Evolutionary conservation across 495 filamentous ascomycete species (phyloP).

Genomic region (Penicillium coprophilum): DNA sequence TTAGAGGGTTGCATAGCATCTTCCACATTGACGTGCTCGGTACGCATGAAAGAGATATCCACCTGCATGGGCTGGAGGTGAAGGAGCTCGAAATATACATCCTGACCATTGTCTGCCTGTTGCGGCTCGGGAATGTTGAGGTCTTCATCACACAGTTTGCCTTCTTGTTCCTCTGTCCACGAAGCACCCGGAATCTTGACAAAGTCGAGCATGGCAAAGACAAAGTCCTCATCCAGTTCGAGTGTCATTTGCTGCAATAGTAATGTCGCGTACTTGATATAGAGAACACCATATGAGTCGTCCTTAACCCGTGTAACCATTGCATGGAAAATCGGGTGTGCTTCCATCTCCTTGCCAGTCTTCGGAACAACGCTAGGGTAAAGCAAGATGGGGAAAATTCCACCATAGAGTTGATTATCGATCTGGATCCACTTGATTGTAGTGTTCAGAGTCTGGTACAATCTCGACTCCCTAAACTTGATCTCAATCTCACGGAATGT

Average conservation of each 20-base stretch:
- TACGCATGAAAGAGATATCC: constrained; percentile 94
- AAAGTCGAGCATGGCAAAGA: constrained; percentile 93
- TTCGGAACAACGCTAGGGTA: constrained; percentile 99
- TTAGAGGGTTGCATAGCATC: constrained; percentile 83
- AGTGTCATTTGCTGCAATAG: constrained; percentile 97
- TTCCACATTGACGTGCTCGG: constrained; percentile 93
- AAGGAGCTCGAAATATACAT: constrained; percentile 95
- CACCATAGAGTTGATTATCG: constrained; percentile 97
- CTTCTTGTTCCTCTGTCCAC: constrained; percentile 80
- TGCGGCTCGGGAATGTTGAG: constrained; percentile 91
- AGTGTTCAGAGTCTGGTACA: constrained; percentile 87
- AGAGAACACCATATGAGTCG: constrained; percentile 95
- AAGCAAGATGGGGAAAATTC: constrained; percentile 94
- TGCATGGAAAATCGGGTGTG: constrained; percentile 89
- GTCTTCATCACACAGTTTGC: constrained; percentile 81
- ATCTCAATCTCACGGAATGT: constrained; percentile 92
- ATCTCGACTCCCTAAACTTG: constrained; percentile 83
- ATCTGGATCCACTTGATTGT: constrained; percentile 98
- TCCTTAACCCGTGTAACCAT: constrained; percentile 95
- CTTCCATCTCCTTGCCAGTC: constrained; percentile 93
- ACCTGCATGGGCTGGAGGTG: constrained; percentile 98
- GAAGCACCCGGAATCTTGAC: constrained; percentile 91
- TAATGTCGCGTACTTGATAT: constrained; percentile 96
- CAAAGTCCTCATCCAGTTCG: constrained; percentile 96
- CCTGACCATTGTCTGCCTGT: constrained; percentile 76